Evolutionary conservation across 192 early-diverging fungal genomes (phyloP).

Genomic region (Rhizophagus sp.): DNA sequence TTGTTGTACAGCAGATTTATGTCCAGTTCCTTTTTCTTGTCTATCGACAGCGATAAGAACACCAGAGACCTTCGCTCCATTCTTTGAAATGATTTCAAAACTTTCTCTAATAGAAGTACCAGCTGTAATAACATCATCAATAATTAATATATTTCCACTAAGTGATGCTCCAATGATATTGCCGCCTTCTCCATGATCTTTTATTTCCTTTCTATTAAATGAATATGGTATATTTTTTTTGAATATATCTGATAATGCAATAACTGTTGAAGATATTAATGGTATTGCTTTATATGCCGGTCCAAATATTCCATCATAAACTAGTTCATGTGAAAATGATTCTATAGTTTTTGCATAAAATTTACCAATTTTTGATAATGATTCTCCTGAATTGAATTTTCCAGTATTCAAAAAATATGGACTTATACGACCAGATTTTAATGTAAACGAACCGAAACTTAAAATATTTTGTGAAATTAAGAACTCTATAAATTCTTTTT

Average conservation of each 20-base stretch:
- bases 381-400: constrained; percentile 88
- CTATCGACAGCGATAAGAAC: constrained; percentile 93
- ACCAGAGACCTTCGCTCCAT: constrained; percentile 75
- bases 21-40: constrained; percentile 72
- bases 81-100: constrained; percentile 73
- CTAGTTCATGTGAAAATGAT: constrained; percentile 53
- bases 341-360: constrained; percentile 89
- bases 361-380: constrained; percentile 78
- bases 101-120: constrained; percentile 97
- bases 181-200: constrained; percentile 99
- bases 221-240: constrained; percentile 73
- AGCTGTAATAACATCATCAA: constrained; percentile 99
- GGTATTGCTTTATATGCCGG: constrained; percentile 99
- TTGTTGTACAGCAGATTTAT: constrained; percentile 88
- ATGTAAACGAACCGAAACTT: constrained; percentile 88
- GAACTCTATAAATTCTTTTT: constrained; percentile 93
- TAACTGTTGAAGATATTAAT: constrained; percentile 78
- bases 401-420: constrained; percentile 99
- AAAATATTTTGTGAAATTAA: constrained; percentile 83
- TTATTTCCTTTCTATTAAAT: constrained; percentile 99
- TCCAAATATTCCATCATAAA: constrained; percentile 91
- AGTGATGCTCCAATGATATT: constrained; percentile 89
- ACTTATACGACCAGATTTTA: constrained; percentile 93
- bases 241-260: constrained; percentile 68
- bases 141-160: constrained; percentile 75